Base-by-base conservation (phyloP, 106 monocot species). In the Triglochin maritima region DNA sequence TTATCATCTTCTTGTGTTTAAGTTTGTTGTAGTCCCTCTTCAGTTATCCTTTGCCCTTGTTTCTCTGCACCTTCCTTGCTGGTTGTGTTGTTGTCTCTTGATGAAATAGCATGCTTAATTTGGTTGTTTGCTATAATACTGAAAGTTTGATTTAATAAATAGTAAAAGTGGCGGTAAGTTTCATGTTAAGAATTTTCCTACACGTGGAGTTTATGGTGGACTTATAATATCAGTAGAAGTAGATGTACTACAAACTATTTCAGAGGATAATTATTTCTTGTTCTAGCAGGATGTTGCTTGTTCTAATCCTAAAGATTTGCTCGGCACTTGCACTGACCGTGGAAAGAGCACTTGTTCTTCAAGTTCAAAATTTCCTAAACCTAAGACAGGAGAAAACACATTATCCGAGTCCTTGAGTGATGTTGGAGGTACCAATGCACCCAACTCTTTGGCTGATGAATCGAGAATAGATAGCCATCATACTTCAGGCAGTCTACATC, bases 311-410 rank as follows among this genome's bases (percentile, higher is more conserved):
- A 59, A 44, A 59, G 69, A 69, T 69, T 47, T 59, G 44, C 59
- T 69, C 17, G 58, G 69, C 46, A 59, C 57, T 17, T 69, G 69
- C 55, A 48, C 14, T 59, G 42, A 69, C 48, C 57, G 29, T 48
- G 69, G 49, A 59, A 48, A 56, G 49, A 69, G 59, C 43, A 59
- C 53, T 53, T 66, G 69, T 16, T 69, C 69, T 58, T 59, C 55
- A 44, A 59, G 49, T 48, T 69, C 58, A 3, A 58, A n/a, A 17
- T 44, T 46, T 46, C 69, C 10, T 49, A 59, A 48, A 13, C 9
- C 49, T 16, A 46, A 7, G 1, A 3, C 47, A 4, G 16, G 16
- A 9, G 59, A 47, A 9, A 54, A 10, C 44, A 47, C 49, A 29
- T 17, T 49, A 47, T 59, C 49, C 59, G 69, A 55, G 17, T 59